phyloP scores from a whole-genome alignment of 129 eudicot genomes.

The Smallanthus sonchifolius region DNA sequence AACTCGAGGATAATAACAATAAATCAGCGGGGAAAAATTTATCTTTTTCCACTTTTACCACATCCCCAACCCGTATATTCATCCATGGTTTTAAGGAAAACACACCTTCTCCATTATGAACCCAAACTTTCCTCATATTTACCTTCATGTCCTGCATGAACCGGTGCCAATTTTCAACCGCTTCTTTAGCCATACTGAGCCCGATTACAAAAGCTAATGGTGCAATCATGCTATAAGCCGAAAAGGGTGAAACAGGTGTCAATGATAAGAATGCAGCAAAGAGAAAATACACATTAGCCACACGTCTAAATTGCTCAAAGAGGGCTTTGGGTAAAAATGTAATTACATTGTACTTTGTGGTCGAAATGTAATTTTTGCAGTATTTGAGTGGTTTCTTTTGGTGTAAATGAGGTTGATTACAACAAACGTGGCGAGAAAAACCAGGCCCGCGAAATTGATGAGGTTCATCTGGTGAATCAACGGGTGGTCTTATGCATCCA shows the following conservation, averaged over 20 bases:
- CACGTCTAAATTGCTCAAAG: conserved; percentile 97
- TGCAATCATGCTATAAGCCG: conserved; percentile 84
- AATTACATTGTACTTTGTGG: conserved; percentile 83
- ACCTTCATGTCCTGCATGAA: conserved; percentile 97
- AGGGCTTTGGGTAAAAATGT: conserved; percentile 89
- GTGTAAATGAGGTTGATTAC: conserved; percentile 76
- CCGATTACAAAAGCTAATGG: conserved; percentile 90
- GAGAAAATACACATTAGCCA: conserved; percentile 89
- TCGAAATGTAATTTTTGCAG: conserved; percentile 73
- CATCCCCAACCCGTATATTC: conserved; percentile 81
- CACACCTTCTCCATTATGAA: conserved; percentile 59
- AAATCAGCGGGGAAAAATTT: conserved; percentile 93
- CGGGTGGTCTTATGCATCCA: conserved; percentile 50
- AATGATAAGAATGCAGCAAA: conserved; percentile 74
- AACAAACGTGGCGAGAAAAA: conserved; percentile 59
- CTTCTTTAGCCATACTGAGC: conserved; percentile 94
- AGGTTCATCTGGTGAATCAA: conserved; percentile 45
- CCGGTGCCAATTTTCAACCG: conserved; percentile 89
- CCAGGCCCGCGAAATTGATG: conserved; percentile 74
- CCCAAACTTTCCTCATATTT: conserved; percentile 69
- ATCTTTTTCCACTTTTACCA: conserved; percentile 88
- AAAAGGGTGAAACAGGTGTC: conserved; percentile 81
- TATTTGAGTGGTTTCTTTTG: conserved; percentile 72
- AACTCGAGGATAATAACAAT: conserved; percentile 78
- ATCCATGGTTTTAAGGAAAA: conserved; percentile 73